phyloP scores from a whole-genome alignment of 2,329 filamentous ascomycete genomes.

The Sclerotinia nivalis region DNA sequence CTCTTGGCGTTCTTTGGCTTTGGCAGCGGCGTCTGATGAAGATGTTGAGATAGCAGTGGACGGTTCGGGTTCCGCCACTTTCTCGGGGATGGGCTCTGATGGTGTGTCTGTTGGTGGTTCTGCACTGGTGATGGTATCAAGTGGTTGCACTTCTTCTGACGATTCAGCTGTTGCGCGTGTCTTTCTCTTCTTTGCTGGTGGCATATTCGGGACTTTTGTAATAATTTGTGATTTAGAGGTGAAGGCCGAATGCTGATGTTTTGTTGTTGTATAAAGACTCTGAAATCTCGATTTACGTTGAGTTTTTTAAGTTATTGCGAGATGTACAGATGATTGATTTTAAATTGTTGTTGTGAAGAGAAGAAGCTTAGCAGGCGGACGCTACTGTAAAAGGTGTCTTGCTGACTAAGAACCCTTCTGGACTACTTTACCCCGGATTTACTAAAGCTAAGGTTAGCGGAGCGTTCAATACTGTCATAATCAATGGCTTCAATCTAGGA shows the following conservation, averaged over 20 bases:
- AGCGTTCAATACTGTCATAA: background rate
- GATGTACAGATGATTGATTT: background rate
- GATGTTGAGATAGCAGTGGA: conserved; percentile 21
- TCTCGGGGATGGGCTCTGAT: conserved; percentile 14
- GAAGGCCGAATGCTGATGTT: conserved; percentile 16
- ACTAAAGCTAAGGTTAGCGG: background rate
- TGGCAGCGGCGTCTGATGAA: conserved; percentile 43
- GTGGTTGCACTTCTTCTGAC: conserved; percentile 24
- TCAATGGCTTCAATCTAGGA: background rate
- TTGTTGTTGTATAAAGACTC: conserved; percentile 7
- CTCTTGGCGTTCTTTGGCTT: conserved; percentile 68
- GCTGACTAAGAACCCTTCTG: conserved; percentile 4
- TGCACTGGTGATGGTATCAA: conserved; percentile 14
- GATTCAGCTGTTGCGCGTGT: conserved; percentile 39
- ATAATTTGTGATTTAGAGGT: background rate
- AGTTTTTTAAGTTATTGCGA: background rate
- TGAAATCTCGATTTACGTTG: too few species aligned
- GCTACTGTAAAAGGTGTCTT: background rate
- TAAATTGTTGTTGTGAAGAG: conserved; percentile 3
- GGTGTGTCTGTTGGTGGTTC: conserved; percentile 22
- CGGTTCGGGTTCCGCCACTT: background rate
- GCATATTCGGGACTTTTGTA: conserved; percentile 40
- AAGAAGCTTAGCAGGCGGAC: background rate
- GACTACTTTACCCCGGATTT: conserved; percentile 16
- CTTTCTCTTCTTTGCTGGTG: conserved; percentile 50